Conservation (phyloP, 129 eudicot genomes). For the Daucus carota region DNA sequence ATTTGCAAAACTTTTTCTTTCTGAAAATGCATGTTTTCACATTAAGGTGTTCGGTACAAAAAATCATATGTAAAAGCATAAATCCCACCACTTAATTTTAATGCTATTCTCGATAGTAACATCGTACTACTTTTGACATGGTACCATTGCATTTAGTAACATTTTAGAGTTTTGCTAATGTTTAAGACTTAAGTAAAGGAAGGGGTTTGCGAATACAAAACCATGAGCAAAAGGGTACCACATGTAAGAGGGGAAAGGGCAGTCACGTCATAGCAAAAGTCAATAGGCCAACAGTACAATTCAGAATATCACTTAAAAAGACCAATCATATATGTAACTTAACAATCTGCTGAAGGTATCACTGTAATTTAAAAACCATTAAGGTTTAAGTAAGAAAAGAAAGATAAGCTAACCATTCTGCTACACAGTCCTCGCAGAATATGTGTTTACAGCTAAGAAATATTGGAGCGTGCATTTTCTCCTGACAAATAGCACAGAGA, state of each 20-base stretch:
- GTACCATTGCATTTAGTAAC: neutral
- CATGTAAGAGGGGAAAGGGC: neutral
- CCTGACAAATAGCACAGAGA: slow-evolving; percentile 31
- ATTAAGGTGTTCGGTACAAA: neutral
- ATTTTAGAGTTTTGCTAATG: neutral
- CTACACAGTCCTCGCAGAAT: slow-evolving; percentile 53
- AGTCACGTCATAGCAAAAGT: neutral
- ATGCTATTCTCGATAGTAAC: too few relatives aligned
- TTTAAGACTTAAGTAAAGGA: too few relatives aligned
- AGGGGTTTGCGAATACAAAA: neutral
- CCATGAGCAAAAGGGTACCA: neutral
- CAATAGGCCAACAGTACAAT: neutral
- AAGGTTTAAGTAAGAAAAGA: neutral
- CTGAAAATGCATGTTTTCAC: neutral
- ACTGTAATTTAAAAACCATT: too few relatives aligned
- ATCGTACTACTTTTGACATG: neutral
- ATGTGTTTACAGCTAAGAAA: slow-evolving; percentile 41
- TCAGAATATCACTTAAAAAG: neutral
- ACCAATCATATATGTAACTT: neutral
- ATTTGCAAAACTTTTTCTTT: neutral
- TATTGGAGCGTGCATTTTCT: slow-evolving; percentile 37
- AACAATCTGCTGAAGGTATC: neutral
- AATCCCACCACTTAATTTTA: too few relatives aligned
- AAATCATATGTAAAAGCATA: too few relatives aligned
- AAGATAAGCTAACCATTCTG: slow-evolving; percentile 41